Percentiles rank a stretch among this genome's conserved stretches.
phyloP scores from a whole-genome alignment of 106 monocot species.

The Dioscorea dumetorum region DNA sequence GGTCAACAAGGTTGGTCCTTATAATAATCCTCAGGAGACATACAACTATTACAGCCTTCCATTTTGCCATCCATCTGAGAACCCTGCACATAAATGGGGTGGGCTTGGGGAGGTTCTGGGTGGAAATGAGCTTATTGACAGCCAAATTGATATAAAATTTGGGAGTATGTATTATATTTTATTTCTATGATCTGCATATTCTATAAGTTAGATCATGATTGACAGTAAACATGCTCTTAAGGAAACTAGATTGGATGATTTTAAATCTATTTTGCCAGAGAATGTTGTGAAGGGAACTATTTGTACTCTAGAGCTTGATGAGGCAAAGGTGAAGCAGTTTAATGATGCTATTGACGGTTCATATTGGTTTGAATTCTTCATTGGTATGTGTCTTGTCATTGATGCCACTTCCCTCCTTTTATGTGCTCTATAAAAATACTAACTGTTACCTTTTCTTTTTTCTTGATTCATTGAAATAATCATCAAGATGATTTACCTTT shows the following conservation, averaged over 20 bases:
- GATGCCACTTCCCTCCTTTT: background rate
- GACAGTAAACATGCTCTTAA: background rate
- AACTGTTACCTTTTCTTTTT: background rate
- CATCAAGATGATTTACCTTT: conserved; percentile 70
- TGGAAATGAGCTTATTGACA: conserved; percentile 92
- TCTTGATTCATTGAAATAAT: conserved; percentile 1
- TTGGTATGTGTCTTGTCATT: conserved; percentile 35
- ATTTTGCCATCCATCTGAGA: conserved; percentile 63
- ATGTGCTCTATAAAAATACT: background rate
- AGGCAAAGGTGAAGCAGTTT: conserved; percentile 56
- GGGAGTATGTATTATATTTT: conserved; percentile 24
- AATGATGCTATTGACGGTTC: conserved; percentile 64
- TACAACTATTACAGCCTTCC: conserved; percentile 92
- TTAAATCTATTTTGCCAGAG: conserved; percentile 24
- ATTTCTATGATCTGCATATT: background rate
- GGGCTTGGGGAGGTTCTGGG: conserved; percentile 93
- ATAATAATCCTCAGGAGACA: conserved; percentile 90
- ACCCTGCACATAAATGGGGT: conserved; percentile 75
- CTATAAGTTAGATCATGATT: background rate
- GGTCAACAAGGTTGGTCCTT: conserved; percentile 97
- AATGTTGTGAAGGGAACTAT: conserved; percentile 55
- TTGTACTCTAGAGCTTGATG: conserved; percentile 65
- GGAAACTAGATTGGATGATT: background rate
- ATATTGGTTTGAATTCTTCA: conserved; percentile 86
- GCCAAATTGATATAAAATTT: conserved; percentile 70